phyloP scores from a whole-genome alignment of 352 stramenopile genomes.

The Globisporangium cylindrosporum region DNA sequence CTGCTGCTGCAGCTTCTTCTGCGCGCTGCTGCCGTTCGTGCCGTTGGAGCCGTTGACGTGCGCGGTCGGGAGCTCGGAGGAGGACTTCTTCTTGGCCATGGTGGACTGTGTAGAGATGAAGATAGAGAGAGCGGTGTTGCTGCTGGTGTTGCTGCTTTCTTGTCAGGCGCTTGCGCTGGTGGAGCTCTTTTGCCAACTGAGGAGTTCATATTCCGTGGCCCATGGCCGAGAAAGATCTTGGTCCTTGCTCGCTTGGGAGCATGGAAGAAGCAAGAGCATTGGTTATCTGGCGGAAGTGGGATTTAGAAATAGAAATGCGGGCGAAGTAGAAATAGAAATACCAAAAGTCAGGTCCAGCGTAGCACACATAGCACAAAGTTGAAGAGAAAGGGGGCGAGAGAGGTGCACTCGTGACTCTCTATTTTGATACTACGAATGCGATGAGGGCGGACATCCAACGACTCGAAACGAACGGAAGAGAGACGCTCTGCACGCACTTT shows the following conservation, averaged over 20 bases:
- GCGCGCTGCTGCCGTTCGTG: not conserved
- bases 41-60: constrained; percentile 5
- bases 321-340: not conserved
- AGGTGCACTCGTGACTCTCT: not conserved
- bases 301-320: not conserved
- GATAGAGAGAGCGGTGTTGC: not conserved
- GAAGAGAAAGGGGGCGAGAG: not conserved
- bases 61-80: constrained; percentile 2
- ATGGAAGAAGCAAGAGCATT: not conserved
- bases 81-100: constrained; percentile 19
- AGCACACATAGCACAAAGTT: not conserved
- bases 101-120: not conserved
- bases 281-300: not conserved
- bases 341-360: not conserved
- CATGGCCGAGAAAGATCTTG: constrained; percentile 7
- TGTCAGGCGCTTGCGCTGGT: not conserved
- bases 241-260: no score
- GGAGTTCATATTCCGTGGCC: not conserved
- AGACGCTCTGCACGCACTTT: not conserved
- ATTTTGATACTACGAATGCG: not conserved
- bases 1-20: constrained; percentile 9
- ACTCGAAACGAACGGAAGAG: not conserved
- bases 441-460: not conserved
- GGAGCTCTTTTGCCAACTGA: constrained; percentile 15
- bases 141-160: not conserved